Evolutionary conservation across 1,284 basidiomycete species (phyloP).

Genomic region (Sanghuangporus baumii): DNA sequence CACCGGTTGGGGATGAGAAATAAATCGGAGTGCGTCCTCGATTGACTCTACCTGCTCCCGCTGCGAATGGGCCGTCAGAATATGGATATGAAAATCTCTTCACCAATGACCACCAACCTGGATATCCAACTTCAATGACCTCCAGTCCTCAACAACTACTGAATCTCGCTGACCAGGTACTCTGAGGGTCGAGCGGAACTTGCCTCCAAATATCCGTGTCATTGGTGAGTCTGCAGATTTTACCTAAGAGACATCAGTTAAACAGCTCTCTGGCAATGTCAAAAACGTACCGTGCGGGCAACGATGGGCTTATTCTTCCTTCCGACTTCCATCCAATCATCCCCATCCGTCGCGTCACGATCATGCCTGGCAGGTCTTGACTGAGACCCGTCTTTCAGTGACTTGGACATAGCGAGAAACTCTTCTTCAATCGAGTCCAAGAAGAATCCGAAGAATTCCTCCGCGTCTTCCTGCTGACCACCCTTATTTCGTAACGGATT

Average conservation of each 20-base stretch:
- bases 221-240: slow-evolving; percentile 84
- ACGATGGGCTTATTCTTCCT: slow-evolving; percentile 83
- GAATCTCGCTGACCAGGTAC: slow-evolving; percentile 84
- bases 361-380: slow-evolving; percentile 32
- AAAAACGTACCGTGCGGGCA: slow-evolving; percentile 67
- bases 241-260: slow-evolving; percentile 38
- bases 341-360: slow-evolving; percentile 39
- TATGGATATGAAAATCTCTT: slow-evolving; percentile 2
- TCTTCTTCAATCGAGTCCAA: slow-evolving; percentile 96
- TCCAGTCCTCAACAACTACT: slow-evolving; percentile 89
- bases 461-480: slow-evolving; percentile 96
- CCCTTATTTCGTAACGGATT: slow-evolving; percentile 38
- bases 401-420: slow-evolving; percentile 59
- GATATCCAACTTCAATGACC: slow-evolving; percentile 86
- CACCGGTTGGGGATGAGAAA: slow-evolving; percentile 80
- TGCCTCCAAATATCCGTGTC: slow-evolving; percentile 90
- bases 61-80: slow-evolving; percentile 31
- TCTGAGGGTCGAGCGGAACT: slow-evolving; percentile 82
- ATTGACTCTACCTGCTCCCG: slow-evolving; percentile 74
- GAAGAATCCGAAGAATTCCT: slow-evolving; percentile 98
- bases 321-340: slow-evolving; percentile 91
- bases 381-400: slow-evolving; percentile 33
- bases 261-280: slow-evolving; percentile 6
- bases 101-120: slow-evolving; percentile 42
- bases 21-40: slow-evolving; percentile 76